A percentile compares a stretch with the other conserved stretches of the same genome.
Conservation (phyloP, 129 eudicot species). For the Arctium lappa region DNA sequence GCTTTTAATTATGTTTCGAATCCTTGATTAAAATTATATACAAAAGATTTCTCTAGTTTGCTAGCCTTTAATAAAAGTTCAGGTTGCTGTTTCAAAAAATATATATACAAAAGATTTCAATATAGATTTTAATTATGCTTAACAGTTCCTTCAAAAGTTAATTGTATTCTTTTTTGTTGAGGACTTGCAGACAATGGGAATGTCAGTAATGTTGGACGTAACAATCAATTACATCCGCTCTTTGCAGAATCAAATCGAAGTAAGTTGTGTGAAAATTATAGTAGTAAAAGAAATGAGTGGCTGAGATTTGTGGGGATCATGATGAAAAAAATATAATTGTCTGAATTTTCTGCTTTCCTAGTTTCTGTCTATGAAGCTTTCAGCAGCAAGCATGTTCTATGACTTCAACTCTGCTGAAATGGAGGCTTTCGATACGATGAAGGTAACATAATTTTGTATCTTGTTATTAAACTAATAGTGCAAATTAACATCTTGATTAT, state of each 20-base stretch:
- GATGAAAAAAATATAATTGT: neutral
- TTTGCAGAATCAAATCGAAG: conserved; percentile 91
- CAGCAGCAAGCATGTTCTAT: conserved; percentile 91
- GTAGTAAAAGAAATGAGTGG: neutral
- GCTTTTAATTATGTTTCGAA: neutral
- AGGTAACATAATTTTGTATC: conserved; percentile 34
- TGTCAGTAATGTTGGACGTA: conserved; percentile 96
- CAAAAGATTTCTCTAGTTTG: neutral
- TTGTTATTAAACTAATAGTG: neutral
- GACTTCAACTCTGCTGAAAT: conserved; percentile 93
- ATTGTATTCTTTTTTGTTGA: neutral
- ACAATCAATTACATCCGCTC: conserved; percentile 77
- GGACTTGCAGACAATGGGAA: conserved; percentile 80
- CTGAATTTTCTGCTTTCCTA: conserved; percentile 16
- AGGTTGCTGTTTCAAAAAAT: too few species aligned
- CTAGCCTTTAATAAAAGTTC: too few species aligned
- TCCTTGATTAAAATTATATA: too few species aligned
- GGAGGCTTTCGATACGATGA: conserved; percentile 65
- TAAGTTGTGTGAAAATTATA: conserved; percentile 11
- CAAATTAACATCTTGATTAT: neutral
- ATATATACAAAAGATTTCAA: neutral
- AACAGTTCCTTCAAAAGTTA: neutral
- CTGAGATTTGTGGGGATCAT: neutral
- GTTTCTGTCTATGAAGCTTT: conserved; percentile 97
- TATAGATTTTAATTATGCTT: neutral